Conservation (phyloP, 2,329 filamentous ascomycete genomes). For the Cryphonectria naterciae region DNA sequence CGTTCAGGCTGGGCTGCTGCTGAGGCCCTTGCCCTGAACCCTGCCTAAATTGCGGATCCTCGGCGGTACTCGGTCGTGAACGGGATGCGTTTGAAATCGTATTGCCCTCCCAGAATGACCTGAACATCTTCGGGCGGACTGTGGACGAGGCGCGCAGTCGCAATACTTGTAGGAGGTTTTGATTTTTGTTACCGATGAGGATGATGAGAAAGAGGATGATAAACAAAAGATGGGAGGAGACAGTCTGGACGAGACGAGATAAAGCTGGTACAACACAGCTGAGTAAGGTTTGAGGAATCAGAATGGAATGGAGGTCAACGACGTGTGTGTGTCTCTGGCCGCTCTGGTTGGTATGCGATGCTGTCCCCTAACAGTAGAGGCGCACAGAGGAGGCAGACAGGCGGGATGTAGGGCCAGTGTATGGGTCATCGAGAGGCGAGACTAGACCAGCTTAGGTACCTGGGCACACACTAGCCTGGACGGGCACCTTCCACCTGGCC, state of each 20-base stretch:
- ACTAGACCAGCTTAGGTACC: conserved; percentile 7
- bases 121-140: conserved; percentile 10
- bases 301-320: background rate
- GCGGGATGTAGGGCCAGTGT: conserved; percentile 7
- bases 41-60: conserved; percentile 14
- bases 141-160: background rate
- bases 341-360: background rate
- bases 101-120: conserved; percentile 20
- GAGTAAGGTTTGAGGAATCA: background rate
- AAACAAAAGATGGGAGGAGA: background rate
- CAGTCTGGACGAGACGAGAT: background rate
- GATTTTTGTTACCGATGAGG: background rate
- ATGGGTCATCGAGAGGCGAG: conserved; percentile 11
- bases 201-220: background rate
- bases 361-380: background rate
- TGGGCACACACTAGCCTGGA: conserved; percentile 2
- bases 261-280: background rate
- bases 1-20: conserved; percentile 5
- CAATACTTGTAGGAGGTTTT: background rate
- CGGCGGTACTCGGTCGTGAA: conserved; percentile 19
- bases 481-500: conserved; percentile 2
- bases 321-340: background rate
- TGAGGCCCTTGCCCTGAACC: background rate
- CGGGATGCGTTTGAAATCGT: conserved; percentile 13
- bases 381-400: background rate